Evolutionary conservation across 2,329 filamentous ascomycete genomes (phyloP), one percentile per base, ranked within the genome.

Genomic region (Myriosclerotinia scirpicola): DNA sequence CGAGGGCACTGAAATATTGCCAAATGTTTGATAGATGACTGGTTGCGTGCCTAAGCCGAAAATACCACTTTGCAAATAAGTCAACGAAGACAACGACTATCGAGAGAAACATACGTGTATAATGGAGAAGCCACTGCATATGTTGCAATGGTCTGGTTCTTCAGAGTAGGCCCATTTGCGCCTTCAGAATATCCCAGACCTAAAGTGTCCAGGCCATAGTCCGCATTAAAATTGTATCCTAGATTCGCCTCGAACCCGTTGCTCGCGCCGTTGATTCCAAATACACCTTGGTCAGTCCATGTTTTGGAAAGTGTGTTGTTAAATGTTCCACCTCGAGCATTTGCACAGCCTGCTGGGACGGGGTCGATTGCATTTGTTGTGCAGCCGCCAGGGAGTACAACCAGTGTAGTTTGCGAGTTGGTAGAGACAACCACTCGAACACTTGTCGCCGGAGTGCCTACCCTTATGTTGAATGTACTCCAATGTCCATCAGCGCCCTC

Each of bases 381-480:
- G 68, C 78, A 80, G 20, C 66, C 69, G 8, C 75, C 72, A 11
- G 74, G 71, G 6, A 77, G 65, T 2, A 77, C 76, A 14, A 79
- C 76, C 52, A 79, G 67, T 11, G 77, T 73, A 42, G 77, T 69
- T 5, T 76, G 75, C n/a, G 77, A 78, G 1, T 76, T 76, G 15
- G 78, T 80, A 6, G 78, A 79, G 8, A 77, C 73, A 14, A 77
- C 71, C 6, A 78, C 77, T 65, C 77, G 71, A 17, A 79, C 69
- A 64, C 74, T 72, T 64, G 85, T 82, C 17, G 77, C 75, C 14
- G 84, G 83, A 6, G 76, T 79, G 52, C 86, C 86, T 26, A 83
- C 81, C 72, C 78, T 83, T 67, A 92, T 79, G 20, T 79, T 80
- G 70, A 90, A 87, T 9, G 87, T 85, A 20, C 88, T 91, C 90